phyloP scores from a whole-genome alignment of 805 yeast genomes.

The Lipomyces sp. region DNA sequence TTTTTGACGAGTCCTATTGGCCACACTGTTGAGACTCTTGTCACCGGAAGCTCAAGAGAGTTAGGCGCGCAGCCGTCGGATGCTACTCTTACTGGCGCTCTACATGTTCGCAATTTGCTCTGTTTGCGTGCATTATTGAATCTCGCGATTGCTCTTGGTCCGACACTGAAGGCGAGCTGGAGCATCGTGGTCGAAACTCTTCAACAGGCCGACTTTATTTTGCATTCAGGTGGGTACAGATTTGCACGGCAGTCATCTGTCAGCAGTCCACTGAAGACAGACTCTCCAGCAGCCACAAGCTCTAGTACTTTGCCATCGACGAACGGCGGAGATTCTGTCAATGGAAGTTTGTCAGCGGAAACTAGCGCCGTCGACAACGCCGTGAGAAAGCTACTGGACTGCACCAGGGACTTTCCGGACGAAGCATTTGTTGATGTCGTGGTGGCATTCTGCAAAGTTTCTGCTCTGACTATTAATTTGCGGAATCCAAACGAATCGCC shows the following conservation, averaged over 20 bases:
- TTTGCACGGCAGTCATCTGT: slow-evolving; percentile 1
- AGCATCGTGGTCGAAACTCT: slow-evolving; percentile 54
- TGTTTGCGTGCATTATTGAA: slow-evolving; percentile 77
- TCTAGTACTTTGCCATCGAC: neutral
- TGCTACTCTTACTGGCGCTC: slow-evolving; percentile 5
- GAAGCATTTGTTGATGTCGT: slow-evolving; percentile 51
- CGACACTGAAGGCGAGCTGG: slow-evolving; percentile 69
- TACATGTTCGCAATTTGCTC: slow-evolving; percentile 66
- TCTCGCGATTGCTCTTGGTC: slow-evolving; percentile 77
- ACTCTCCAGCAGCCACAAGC: neutral
- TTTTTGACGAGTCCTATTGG: slow-evolving; percentile 19
- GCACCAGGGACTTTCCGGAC: slow-evolving; percentile 54
- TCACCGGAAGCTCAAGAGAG: neutral
- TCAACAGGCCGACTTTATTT: slow-evolving; percentile 31
- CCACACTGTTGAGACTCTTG: slow-evolving; percentile 20
- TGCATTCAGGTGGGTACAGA: slow-evolving; percentile 22
- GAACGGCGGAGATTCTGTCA: neutral
- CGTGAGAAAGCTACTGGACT: slow-evolving; percentile 58
- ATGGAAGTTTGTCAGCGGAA: slow-evolving; percentile 15
- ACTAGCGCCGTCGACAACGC: slow-evolving; percentile 49
- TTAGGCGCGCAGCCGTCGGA: neutral
- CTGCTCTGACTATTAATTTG: slow-evolving; percentile 17
- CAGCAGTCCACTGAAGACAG: neutral
- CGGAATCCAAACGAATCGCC: neutral
- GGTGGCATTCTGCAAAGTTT: slow-evolving; percentile 45